Percentiles rank a stretch among this genome's conserved stretches.
phyloP scores from a whole-genome alignment of 257 asterid species.

The Nemophila menziesii region DNA sequence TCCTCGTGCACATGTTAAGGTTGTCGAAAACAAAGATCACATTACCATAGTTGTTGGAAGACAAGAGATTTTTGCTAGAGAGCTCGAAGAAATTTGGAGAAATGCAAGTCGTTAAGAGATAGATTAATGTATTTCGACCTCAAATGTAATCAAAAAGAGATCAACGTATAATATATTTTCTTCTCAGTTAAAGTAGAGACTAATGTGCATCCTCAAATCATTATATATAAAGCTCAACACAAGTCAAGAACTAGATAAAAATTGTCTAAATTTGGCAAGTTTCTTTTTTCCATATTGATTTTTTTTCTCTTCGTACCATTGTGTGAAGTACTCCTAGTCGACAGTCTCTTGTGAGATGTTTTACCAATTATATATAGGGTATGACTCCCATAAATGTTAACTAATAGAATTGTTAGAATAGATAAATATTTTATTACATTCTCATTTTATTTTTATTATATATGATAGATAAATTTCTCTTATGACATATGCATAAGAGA shows the following conservation, averaged over 20 bases:
- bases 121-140: background rate
- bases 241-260: background rate
- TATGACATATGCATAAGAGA: too few species aligned
- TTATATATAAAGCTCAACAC: background rate
- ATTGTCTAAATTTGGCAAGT: constrained; percentile 3
- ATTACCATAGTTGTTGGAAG: constrained; percentile 89
- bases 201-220: background rate
- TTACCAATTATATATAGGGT: background rate
- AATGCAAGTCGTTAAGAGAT: constrained; percentile 20
- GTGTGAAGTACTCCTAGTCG: constrained; percentile 11
- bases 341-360: constrained; percentile 8
- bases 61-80: constrained; percentile 67
- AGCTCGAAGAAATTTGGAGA: constrained; percentile 76
- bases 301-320: constrained; percentile 4
- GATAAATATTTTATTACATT: background rate
- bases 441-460: background rate
- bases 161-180: background rate
- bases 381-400: background rate
- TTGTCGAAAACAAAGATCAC: constrained; percentile 63
- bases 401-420: background rate
- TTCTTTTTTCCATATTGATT: constrained; percentile 2
- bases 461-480: too few species aligned
- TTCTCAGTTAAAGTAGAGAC: background rate
- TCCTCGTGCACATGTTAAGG: constrained; percentile 56
- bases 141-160: too few species aligned